These are phyloP conservation scores for Capsicum pubescens DNA, from an alignment of 257 asterid species.

Conservation along the genomic window DNA sequence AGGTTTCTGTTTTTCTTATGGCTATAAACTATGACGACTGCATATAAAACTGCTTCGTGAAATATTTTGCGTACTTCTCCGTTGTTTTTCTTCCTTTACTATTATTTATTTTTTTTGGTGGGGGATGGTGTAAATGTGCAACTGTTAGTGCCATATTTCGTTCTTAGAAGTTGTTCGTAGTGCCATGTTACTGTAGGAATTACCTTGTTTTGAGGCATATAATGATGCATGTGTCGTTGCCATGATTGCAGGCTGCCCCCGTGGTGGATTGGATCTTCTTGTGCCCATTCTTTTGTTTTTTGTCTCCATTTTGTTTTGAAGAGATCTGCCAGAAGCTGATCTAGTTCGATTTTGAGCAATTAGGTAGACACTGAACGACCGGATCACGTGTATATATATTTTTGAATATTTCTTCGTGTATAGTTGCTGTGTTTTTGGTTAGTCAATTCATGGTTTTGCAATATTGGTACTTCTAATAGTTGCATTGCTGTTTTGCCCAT, in stretches of 20 bases:
- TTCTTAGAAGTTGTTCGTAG: neutral
- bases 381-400: slow-evolving; percentile 20
- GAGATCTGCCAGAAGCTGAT: slow-evolving; percentile 41
- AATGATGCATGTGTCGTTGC: slow-evolving; percentile 32
- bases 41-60: neutral
- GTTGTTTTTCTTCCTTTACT: neutral
- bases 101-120: neutral
- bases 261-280: slow-evolving; percentile 45
- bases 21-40: neutral
- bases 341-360: slow-evolving; percentile 40
- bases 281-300: slow-evolving; percentile 69
- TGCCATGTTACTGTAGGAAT: neutral
- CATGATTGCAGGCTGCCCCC: slow-evolving; percentile 51
- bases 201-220: neutral
- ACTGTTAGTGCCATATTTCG: neutral
- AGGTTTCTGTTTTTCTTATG: slow-evolving; percentile 1
- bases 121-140: neutral
- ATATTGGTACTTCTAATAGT: neutral
- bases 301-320: slow-evolving; percentile 48
- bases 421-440: neutral
- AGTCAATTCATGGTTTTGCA: slow-evolving; percentile 3
- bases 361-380: slow-evolving; percentile 22
- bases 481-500: neutral
- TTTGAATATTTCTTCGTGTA: slow-evolving; percentile 18
- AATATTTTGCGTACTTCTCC: neutral